Evolutionary conservation across 257 asterid species (phyloP), one percentile per base, ranked within the genome.

Genomic region (Solanum etuberosum): DNA sequence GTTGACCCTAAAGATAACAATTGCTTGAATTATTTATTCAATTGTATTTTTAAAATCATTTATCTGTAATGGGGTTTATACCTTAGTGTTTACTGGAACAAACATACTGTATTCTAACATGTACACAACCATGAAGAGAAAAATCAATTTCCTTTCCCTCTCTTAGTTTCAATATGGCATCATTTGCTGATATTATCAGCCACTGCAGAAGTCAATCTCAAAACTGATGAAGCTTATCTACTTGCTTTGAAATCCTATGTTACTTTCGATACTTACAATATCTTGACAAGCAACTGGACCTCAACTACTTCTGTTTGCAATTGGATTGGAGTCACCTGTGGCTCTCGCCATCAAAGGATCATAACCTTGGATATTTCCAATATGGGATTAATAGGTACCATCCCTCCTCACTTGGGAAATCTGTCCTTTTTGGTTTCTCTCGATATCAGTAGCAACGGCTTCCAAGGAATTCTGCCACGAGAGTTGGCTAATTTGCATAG

Each of bases 301-400:
- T 77, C 42, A 7, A 25, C 72, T 18, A n/a, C 77, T 74, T 83
- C 88, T 1, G 77, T 90, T 35, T 90, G 93, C 84, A 78, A 65
- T n/a, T 91, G 91, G 92, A 87, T 83, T 68, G 93, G 91, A 67
- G 89, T 91, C 35, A 80, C 89, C 25, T 91, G 93, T 18, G 40
- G 83, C 81, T 65, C 63, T 57, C 72, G 18, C 37, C 83, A 87
- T 23, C 87, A 34, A 18, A 87, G 91, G 38, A 86, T 89, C 13
- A 63, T 27, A 7, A 83, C 83, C 65, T 68, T 87, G 37, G 76
- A 87, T 81, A 63, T 84, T 54, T 87, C 86, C 10, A 10, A 84
- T 68, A 40, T 84, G 86, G 87, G 63, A 16, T 74, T 86, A 23
- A 3, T n/a, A 48, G 85, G 88, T 0, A 74, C 37, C 40, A 86